phyloP scores from a whole-genome alignment of 2,329 filamentous ascomycete species.

The Paecilomyces niveus region DNA sequence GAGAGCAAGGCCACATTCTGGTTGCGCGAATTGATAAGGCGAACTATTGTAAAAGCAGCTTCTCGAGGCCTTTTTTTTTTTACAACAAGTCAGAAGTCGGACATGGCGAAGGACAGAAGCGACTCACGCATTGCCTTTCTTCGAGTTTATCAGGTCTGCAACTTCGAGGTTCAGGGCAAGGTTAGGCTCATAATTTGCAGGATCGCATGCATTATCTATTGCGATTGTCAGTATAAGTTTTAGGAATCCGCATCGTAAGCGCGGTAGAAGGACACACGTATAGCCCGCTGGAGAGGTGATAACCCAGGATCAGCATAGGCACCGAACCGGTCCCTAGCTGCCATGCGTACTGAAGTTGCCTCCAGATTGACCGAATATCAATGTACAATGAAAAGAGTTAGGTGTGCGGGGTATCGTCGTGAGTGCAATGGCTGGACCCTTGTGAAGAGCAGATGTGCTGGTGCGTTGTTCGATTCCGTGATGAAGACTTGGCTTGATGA shows the following conservation, averaged over 20 bases:
- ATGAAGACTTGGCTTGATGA: neutral
- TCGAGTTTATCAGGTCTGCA: conserved; percentile 89
- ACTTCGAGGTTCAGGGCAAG: conserved; percentile 95
- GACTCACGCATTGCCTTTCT: conserved; percentile 78
- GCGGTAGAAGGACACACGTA: conserved; percentile 47
- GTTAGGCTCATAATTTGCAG: conserved; percentile 96
- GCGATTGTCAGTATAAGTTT: neutral
- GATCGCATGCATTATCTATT: conserved; percentile 81
- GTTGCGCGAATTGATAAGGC: conserved; percentile 94
- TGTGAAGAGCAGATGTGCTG: neutral
- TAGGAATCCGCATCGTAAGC: neutral
- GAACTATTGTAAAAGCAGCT: conserved; percentile 85
- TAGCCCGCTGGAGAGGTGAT: conserved; percentile 88
- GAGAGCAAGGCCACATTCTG: conserved; percentile 89
- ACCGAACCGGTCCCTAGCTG: conserved; percentile 87
- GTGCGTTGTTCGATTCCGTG: neutral
- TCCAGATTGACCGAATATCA: conserved; percentile 57
- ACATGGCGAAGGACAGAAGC: neutral
- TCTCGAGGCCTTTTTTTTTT: conserved; percentile 62
- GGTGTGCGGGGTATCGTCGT: neutral
- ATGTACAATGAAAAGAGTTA: conserved; percentile 2
- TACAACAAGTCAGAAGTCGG: conserved; percentile 4
- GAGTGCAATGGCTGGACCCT: neutral
- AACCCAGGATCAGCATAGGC: conserved; percentile 70
- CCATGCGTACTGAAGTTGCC: conserved; percentile 91